These are phyloP conservation scores for Nakazawaea pomicola DNA, from an alignment of 805 yeast genomes.

Conservation along the genomic window DNA sequence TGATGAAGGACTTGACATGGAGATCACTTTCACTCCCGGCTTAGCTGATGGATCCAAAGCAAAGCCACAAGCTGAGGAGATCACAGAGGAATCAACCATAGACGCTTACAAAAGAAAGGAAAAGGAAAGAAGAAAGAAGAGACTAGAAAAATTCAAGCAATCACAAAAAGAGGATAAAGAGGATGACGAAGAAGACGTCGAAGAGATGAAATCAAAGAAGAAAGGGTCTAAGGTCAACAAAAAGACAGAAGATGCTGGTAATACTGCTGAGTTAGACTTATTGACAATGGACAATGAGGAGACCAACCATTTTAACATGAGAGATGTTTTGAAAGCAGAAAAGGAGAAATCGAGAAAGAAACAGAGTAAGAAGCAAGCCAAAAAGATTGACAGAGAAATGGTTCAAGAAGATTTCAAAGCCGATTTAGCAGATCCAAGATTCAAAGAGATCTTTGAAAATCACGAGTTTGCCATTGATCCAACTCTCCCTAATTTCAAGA, in stretches of 20 bases:
- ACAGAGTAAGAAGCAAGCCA: conserved; percentile 39
- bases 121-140: conserved; percentile 83
- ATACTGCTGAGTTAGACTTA: conserved; percentile 66
- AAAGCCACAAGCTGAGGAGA: conserved; percentile 33
- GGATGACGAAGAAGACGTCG: conserved; percentile 39
- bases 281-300: conserved; percentile 60
- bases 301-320: conserved; percentile 68
- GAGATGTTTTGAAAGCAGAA: conserved; percentile 70
- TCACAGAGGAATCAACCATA: conserved; percentile 65
- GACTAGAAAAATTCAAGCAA: conserved; percentile 73
- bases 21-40: conserved; percentile 92
- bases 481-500: conserved; percentile 82
- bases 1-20: conserved; percentile 81
- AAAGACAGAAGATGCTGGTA: conserved; percentile 20
- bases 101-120: conserved; percentile 82
- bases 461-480: conserved; percentile 96
- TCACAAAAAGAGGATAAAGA: conserved; percentile 46
- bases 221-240: conserved; percentile 20
- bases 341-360: conserved; percentile 50
- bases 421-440: conserved; percentile 80
- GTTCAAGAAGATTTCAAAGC: conserved; percentile 52
- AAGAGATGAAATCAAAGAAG: conserved; percentile 24
- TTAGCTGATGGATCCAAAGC: conserved; percentile 40
- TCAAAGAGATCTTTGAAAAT: conserved; percentile 74
- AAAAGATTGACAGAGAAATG: conserved; percentile 47